phyloP scores from a whole-genome alignment of 768 basidiomycete species.

The Podaxis sp. region DNA sequence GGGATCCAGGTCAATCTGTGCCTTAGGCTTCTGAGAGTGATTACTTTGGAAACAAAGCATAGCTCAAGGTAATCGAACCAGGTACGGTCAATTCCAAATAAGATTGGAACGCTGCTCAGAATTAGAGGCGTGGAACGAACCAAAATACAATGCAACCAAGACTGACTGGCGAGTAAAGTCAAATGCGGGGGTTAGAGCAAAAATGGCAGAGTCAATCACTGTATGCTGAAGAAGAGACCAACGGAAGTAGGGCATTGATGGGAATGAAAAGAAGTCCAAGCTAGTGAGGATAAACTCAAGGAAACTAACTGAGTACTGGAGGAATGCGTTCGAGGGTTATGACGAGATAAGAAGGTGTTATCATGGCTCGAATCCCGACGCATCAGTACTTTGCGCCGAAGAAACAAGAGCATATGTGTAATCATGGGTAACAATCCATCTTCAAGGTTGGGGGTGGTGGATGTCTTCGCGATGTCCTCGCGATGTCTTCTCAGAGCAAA shows the following conservation, averaged over 20 bases:
- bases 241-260: background rate
- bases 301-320: slow-evolving; percentile 6
- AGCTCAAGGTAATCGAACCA: background rate
- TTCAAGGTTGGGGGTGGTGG: background rate
- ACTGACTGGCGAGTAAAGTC: background rate
- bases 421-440: background rate
- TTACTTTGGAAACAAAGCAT: slow-evolving; percentile 1
- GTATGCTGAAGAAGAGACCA: background rate
- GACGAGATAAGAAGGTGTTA: background rate
- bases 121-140: background rate
- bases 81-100: background rate
- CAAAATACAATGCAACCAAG: background rate
- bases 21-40: background rate
- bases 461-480: background rate
- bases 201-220: slow-evolving; percentile 13
- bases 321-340: background rate
- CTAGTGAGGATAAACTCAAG: background rate
- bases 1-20: background rate
- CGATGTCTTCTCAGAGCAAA: background rate
- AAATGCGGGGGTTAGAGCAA: background rate
- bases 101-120: background rate
- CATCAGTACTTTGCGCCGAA: background rate
- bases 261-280: background rate
- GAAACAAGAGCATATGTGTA: background rate
- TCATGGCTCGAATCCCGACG: background rate